These are phyloP conservation scores for Ogataea nonfermentans DNA, from an alignment of 805 yeast genomes.

Conservation along the genomic window DNA sequence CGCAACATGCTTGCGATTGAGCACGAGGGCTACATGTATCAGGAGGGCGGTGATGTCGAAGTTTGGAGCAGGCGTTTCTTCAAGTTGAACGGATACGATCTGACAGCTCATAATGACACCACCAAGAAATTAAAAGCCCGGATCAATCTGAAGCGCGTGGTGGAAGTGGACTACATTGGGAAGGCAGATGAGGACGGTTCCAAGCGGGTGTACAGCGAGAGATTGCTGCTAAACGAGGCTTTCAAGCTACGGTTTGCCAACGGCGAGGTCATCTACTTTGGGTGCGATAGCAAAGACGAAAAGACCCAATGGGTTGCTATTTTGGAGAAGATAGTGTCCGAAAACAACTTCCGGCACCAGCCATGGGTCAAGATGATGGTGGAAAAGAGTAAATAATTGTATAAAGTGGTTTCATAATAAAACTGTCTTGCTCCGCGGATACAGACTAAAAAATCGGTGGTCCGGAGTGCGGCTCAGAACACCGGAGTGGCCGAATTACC, in stretches of 20 bases:
- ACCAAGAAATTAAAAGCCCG: constrained; percentile 69
- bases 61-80: constrained; percentile 73
- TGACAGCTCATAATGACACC: constrained; percentile 74
- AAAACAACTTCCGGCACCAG: constrained; percentile 32
- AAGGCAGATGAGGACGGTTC: constrained; percentile 26
- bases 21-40: constrained; percentile 73
- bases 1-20: constrained; percentile 25
- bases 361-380: constrained; percentile 38
- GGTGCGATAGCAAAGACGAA: constrained; percentile 68
- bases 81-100: constrained; percentile 65
- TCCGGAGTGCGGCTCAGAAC: constrained; percentile 7
- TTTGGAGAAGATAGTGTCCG: constrained; percentile 53
- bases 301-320: constrained; percentile 64
- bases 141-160: constrained; percentile 71
- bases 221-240: constrained; percentile 64
- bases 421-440: constrained; percentile 1
- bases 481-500: constrained; percentile 11
- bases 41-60: constrained; percentile 88
- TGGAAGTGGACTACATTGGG: constrained; percentile 46
- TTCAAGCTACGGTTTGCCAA: constrained; percentile 74
- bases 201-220: constrained; percentile 65
- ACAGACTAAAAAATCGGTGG: constrained; percentile 1
- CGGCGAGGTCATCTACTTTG: constrained; percentile 80
- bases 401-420: not conserved
- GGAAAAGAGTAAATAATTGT: constrained; percentile 4